These are phyloP conservation scores for Curvularia verruculosa DNA, from an alignment of 2,329 filamentous ascomycete genomes.

Conservation along the genomic window DNA sequence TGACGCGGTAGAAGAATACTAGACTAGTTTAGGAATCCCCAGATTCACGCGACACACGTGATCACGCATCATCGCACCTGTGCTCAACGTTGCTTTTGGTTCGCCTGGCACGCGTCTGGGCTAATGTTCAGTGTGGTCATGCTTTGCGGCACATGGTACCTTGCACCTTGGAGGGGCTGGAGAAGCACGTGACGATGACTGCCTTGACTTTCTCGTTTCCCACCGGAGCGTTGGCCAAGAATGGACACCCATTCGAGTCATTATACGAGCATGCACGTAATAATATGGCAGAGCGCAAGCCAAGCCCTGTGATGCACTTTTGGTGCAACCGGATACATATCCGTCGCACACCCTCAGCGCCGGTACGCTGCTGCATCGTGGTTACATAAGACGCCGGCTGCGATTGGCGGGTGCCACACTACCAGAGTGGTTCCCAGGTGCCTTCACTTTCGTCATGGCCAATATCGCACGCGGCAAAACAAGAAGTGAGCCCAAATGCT, in stretches of 20 bases:
- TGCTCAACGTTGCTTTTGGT: not conserved
- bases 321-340: conserved; percentile 23
- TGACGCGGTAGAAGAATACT: conserved; percentile 15
- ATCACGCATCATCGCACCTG: conserved; percentile 10
- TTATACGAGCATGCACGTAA: not conserved
- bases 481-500: not conserved
- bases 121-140: not conserved
- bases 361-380: conserved; percentile 9
- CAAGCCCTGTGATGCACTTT: conserved; percentile 9
- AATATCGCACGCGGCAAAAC: not conserved
- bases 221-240: not conserved
- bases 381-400: conserved; percentile 20
- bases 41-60: conserved; percentile 21
- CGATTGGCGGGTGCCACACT: conserved; percentile 20
- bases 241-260: not conserved
- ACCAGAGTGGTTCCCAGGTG: not conserved
- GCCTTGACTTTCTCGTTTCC: too few species aligned
- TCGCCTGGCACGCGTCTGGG: not conserved
- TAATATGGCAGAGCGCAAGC: conserved; percentile 2
- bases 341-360: conserved; percentile 14
- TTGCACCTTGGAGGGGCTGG: not conserved
- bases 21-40: conserved; percentile 21
- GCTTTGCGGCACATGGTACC: not conserved
- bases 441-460: conserved; percentile 1
- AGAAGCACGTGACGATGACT: not conserved